Conservation (phyloP, 208 protist genomes). For the Paratrypanosoma confusum region DNA sequence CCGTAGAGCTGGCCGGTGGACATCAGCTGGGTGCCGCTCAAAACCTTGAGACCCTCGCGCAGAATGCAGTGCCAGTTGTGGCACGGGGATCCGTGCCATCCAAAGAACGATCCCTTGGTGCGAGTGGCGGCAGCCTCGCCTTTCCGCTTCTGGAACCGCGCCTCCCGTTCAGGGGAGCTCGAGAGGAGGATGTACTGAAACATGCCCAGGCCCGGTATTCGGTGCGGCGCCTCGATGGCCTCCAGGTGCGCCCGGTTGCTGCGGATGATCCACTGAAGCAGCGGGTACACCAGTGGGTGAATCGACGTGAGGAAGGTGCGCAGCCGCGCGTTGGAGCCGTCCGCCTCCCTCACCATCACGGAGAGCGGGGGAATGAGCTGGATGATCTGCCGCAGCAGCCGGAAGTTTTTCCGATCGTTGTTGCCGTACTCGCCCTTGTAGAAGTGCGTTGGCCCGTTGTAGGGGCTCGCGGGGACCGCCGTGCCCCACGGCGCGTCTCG, state of each 20-base stretch:
- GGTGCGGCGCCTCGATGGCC: conserved; percentile 4
- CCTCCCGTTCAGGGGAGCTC: conserved; percentile 15
- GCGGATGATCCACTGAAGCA: conserved; percentile 17
- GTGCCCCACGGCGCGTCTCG: too few species aligned
- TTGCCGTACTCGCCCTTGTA: background rate
- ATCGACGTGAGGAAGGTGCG: background rate
- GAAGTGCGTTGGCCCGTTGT: background rate
- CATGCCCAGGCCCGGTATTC: conserved; percentile 4
- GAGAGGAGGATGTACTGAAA: conserved; percentile 22
- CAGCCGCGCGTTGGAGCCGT: background rate
- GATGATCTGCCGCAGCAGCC: background rate
- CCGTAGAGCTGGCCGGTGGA: conserved; percentile 17
- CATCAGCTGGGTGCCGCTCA: conserved; percentile 7
- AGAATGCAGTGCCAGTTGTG: conserved; percentile 33
- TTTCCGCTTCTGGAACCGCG: conserved; percentile 14
- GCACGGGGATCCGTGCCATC: conserved; percentile 19
- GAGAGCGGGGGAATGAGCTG: background rate
- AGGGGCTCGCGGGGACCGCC: too few species aligned
- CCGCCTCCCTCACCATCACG: conserved; percentile 1
- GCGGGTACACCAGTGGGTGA: conserved; percentile 10
- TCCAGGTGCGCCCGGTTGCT: conserved; percentile 10
- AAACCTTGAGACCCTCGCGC: conserved; percentile 13
- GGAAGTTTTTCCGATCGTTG: conserved; percentile 2
- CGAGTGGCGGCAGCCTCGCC: background rate
- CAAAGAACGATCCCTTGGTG: conserved; percentile 13